Base-by-base conservation (phyloP, 2,329 filamentous ascomycete species). In the Xylariomycetidae sp. region DNA sequence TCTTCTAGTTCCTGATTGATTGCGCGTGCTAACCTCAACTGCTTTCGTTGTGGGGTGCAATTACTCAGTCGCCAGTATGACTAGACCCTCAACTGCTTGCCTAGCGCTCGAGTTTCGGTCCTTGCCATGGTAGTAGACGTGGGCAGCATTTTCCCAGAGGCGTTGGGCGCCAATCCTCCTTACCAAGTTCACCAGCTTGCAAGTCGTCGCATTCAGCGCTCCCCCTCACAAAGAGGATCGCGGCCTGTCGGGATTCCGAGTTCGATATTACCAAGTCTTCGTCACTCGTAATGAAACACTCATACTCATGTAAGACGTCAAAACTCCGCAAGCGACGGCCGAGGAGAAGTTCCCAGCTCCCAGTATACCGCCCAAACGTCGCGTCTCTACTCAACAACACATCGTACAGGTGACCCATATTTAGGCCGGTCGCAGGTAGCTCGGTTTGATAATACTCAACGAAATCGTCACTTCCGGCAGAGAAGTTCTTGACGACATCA, bases 361-460 rank as follows among this genome's bases (percentile, higher is more conserved):
- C 44, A 5, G 47, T 51, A 25, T 49, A 36, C 15, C 30, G 15
- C 3, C 37, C 36, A 26, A 37, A 46, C 14, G 38, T 50, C 5
- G 31, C 42, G 10, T 40, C 30, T n/a, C 45, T 41, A 34, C 30
- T 34, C 5, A 49, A 32, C 26, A 51, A 34, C 7, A 48, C n/a
- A 9, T 50, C 41, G 25, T 44, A 50, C 25, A 49, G 38, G 12
- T 41, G 23, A 10, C 47, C 47, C 42, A 50, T 46, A 3, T 44
- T 49, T 25, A 51, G 30, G n/a, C 41, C 43, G 5, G 41, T 34
- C 2, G 36, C 16, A 6, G 39, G 37, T 10, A 50, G 22, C 23
- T 48, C 49, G 10, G 46, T 36, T 20, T 47, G 41, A n/a, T 39
- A 37, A n/a, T 48, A 48, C 11, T 46, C 31, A 6, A 46, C 33